Conservation (phyloP, 2,329 filamentous ascomycete genomes). For the Xylaria multiplex region DNA sequence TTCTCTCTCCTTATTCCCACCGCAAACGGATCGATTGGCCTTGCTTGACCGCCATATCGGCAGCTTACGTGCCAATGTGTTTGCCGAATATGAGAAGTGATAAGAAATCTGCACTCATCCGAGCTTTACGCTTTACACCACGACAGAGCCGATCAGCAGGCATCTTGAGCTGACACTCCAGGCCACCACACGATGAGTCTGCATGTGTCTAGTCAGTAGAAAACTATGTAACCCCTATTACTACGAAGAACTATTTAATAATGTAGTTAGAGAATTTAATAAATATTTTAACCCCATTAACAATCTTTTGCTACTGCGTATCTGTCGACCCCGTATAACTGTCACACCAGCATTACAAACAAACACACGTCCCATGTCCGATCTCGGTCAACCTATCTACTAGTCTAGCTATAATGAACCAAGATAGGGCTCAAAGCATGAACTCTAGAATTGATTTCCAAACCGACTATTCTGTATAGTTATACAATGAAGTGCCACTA, state of each 20-base stretch:
- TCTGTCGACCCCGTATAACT: not conserved
- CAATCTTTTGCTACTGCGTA: not conserved
- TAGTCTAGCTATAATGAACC: not conserved
- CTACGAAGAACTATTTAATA: too few relatives aligned
- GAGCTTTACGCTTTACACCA: not conserved
- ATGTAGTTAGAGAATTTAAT: too few relatives aligned
- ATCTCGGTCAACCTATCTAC: not conserved
- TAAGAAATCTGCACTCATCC: conserved; percentile 17
- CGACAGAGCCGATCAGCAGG: not conserved
- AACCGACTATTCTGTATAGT: not conserved
- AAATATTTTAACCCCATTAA: not conserved
- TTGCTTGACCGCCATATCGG: not conserved
- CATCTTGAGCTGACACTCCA: not conserved
- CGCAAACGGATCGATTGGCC: conserved; percentile 18
- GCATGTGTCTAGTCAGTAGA: too few relatives aligned
- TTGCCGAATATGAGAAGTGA: conserved; percentile 16
- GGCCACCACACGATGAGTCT: not conserved
- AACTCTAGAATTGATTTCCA: not conserved
- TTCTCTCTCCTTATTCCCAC: not conserved
- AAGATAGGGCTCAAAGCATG: not conserved
- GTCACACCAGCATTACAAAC: not conserved
- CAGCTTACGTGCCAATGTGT: not conserved
- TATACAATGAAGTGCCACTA: not conserved
- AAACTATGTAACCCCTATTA: too few relatives aligned
- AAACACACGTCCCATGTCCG: not conserved